These are phyloP conservation scores for Osmanthus fragrans DNA, from an alignment of 257 asterid species.

Conservation along the genomic window DNA sequence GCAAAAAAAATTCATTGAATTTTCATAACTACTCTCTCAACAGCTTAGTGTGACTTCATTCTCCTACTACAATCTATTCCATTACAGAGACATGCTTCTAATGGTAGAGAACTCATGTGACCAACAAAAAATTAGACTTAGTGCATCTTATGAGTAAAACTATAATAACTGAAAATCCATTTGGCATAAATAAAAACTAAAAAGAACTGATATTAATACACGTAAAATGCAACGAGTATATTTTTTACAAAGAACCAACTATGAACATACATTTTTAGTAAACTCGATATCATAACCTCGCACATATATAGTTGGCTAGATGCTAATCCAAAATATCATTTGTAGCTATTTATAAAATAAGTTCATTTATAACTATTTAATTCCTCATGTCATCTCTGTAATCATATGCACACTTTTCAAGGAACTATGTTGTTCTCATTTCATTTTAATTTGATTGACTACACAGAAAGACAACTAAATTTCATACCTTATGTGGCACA, in stretches of 20 bases:
- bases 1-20: not conserved
- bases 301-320: not conserved
- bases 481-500: slow-evolving; percentile 83
- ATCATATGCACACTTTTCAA: slow-evolving; percentile 15
- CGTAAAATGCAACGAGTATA: not conserved
- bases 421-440: not conserved
- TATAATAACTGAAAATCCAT: slow-evolving; percentile 2
- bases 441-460: not conserved
- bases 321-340: not conserved
- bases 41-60: slow-evolving; percentile 8
- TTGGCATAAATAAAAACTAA: not conserved
- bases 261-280: not conserved
- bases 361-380: slow-evolving; percentile 4
- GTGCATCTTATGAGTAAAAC: slow-evolving; percentile 4
- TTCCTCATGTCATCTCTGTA: not conserved
- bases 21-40: slow-evolving; percentile 2
- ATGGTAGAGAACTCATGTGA: not conserved
- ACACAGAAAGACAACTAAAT: slow-evolving; percentile 11
- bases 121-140: not conserved
- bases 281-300: not conserved
- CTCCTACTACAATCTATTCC: not conserved
- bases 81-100: not conserved
- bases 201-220: not conserved
- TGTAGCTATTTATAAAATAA: not conserved
- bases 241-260: not conserved